Base-by-base conservation (phyloP, 768 basidiomycete species). In the Mrakia hoshinonis region DNA sequence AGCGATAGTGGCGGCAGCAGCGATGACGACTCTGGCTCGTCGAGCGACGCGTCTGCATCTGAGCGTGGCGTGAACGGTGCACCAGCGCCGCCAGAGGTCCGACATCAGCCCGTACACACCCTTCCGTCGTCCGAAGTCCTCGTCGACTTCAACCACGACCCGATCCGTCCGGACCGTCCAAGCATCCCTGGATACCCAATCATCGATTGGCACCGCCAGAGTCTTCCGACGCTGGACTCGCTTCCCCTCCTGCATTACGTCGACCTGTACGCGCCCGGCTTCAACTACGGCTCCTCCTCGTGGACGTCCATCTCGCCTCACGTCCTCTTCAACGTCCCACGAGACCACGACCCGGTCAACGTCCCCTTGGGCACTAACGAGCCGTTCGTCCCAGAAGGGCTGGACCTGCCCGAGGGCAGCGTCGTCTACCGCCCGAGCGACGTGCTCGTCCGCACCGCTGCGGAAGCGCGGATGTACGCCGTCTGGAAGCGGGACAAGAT, bases 241-340 rank as follows among this genome's bases (percentile, higher is more conserved):
- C 58, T 61, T 9, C 58, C 58, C 18, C 15, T 61, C 13, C 36
- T 61, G 31, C 20, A 36, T 4, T 36, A 18, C 34, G n/a, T 12
- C 3, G 58, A 61, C 58, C 31, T 61, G 31, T 61, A 36, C 36
- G 34, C 58, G 20, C 31, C 58, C 34, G 34, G 36, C 15, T 11
- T 61, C 22, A 31, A 34, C 2, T 61, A 61, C 58, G 58, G 58
- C 13, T 34, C 36, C 58, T 61, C 58, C 2, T 61, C 58, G 4
- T 61, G 58, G 58, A 61, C 58, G 1, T 61, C 58, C 58, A 61
- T 61, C 34, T 61, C 58, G 1, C 58, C 58, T 61, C 58, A 61
- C 34, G 34, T 61, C 58, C 58, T 61, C 58, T 61, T 61, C 58
- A 38, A 61, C 58, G 31, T 61, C 22, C 58, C 58, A 22, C 58